Evolutionary conservation across 2,329 filamentous ascomycete species (phyloP).

Genomic region (Fusarium buharicum): DNA sequence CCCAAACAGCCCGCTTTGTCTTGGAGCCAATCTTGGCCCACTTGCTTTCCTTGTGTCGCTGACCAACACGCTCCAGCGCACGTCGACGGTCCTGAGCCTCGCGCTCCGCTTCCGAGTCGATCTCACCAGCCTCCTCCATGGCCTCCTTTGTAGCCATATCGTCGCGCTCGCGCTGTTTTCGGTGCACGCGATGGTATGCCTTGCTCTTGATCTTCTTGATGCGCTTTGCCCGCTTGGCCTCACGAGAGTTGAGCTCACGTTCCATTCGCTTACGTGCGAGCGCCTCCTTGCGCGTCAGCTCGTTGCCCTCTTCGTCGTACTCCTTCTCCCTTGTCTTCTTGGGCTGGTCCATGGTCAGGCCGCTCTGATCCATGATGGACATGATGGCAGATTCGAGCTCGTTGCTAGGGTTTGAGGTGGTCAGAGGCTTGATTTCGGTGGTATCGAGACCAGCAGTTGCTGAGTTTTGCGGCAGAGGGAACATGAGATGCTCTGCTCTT

Average conservation of each 20-base stretch:
- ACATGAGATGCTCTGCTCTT: constrained; percentile 87
- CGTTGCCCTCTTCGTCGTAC: constrained; percentile 76
- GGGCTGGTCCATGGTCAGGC: constrained; percentile 66
- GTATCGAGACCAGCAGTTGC: constrained; percentile 68
- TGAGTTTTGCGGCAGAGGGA: constrained; percentile 81
- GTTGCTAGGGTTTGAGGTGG: constrained; percentile 72
- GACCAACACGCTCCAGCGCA: constrained; percentile 85
- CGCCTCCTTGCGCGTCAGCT: constrained; percentile 76
- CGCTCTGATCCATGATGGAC: constrained; percentile 89
- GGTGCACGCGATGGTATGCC: constrained; percentile 89
- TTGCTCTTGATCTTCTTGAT: constrained; percentile 99
- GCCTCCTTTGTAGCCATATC: constrained; percentile 63
- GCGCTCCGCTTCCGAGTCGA: constrained; percentile 73
- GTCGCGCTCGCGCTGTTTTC: constrained; percentile 72
- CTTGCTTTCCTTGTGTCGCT: constrained; percentile 86
- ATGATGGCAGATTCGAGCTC: constrained; percentile 89
- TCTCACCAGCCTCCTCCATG: constrained; percentile 66
- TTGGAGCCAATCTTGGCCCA: constrained; percentile 89
- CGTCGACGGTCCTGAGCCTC: constrained; percentile 76
- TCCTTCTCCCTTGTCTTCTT: constrained; percentile 66
- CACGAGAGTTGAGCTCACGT: constrained; percentile 86
- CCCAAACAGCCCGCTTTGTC: constrained; percentile 84
- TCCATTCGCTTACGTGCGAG: constrained; percentile 80
- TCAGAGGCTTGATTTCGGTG: constrained; percentile 73
- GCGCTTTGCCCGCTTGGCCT: constrained; percentile 87